Conservation (phyloP, 1,139 yeast genomes). For the Hansenula sp. region DNA sequence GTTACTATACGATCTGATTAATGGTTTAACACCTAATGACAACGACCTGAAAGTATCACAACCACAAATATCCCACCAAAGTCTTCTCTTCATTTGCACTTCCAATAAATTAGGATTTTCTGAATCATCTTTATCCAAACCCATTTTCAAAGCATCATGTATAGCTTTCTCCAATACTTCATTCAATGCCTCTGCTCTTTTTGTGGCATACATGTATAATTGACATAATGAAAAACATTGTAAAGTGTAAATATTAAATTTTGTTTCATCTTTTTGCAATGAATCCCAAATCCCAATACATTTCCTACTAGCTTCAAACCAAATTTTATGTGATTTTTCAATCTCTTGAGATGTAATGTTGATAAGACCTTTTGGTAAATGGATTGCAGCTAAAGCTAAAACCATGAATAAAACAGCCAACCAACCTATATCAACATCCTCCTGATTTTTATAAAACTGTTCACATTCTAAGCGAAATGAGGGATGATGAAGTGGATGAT, state of each 20-base stretch:
- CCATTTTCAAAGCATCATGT: constrained; percentile 23
- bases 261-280: constrained; percentile 10
- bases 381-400: constrained; percentile 24
- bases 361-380: constrained; percentile 24
- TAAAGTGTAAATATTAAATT: constrained; percentile 19
- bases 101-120: constrained; percentile 22
- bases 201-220: constrained; percentile 27
- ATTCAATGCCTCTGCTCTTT: constrained; percentile 24
- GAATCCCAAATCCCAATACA: constrained; percentile 19
- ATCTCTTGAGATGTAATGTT: constrained; percentile 20
- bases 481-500: constrained; percentile 26
- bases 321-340: constrained; percentile 22
- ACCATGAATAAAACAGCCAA: constrained; percentile 24
- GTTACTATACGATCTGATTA: constrained; percentile 23
- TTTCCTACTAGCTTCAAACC: constrained; percentile 25
- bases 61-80: constrained; percentile 32
- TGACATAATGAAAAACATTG: constrained; percentile 28
- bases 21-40: constrained; percentile 25
- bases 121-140: constrained; percentile 21
- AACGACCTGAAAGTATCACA: constrained; percentile 28
- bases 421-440: constrained; percentile 23
- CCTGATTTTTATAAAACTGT: constrained; percentile 18
- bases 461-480: constrained; percentile 20
- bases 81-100: constrained; percentile 26
- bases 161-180: constrained; percentile 22